Percentiles rank a stretch among this genome's conserved stretches.
Evolutionary conservation across 1,284 basidiomycete species (phyloP).

Genomic region (Tilletiaria anomala): DNA sequence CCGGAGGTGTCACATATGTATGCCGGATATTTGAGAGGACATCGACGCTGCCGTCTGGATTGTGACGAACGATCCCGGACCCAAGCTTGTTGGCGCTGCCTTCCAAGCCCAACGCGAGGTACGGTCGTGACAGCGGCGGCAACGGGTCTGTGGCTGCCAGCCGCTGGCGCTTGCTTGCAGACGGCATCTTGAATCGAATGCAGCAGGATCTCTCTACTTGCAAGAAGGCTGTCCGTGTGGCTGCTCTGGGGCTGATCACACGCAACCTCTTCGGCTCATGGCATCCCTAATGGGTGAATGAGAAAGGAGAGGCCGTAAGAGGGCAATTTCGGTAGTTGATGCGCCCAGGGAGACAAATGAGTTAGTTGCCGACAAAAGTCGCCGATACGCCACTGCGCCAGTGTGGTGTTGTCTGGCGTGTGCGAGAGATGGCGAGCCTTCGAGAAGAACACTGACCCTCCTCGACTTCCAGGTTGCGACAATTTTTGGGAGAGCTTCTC

Average conservation of each 20-base stretch:
- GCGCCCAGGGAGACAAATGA: no score
- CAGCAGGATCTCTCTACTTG: neutral
- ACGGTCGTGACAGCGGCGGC: slow-evolving; percentile 15
- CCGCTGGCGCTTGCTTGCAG: no score
- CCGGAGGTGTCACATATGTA: slow-evolving; percentile 95
- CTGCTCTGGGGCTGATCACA: neutral
- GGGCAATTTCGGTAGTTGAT: neutral
- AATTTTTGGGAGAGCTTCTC: neutral
- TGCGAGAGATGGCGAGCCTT: no score
- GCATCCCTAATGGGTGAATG: neutral
- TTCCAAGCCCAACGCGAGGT: slow-evolving; percentile 32
- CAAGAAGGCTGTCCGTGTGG: neutral
- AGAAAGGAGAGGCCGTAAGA: neutral
- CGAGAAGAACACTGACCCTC: no score
- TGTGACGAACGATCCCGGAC: slow-evolving; percentile 79
- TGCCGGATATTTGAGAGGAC: slow-evolving; percentile 57
- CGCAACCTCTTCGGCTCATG: neutral
- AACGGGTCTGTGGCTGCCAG: slow-evolving; percentile 17
- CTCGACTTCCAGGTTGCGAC: no score
- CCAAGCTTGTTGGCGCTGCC: slow-evolving; percentile 81
- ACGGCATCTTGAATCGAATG: no score
- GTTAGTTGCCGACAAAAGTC: no score
- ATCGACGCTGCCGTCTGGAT: slow-evolving; percentile 44
- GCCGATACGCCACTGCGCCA: no score
- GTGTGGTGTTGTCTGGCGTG: no score